These are phyloP conservation scores for Neurospora sp. DNA, from an alignment of 2,329 filamentous ascomycete genomes.

Conservation along the genomic window DNA sequence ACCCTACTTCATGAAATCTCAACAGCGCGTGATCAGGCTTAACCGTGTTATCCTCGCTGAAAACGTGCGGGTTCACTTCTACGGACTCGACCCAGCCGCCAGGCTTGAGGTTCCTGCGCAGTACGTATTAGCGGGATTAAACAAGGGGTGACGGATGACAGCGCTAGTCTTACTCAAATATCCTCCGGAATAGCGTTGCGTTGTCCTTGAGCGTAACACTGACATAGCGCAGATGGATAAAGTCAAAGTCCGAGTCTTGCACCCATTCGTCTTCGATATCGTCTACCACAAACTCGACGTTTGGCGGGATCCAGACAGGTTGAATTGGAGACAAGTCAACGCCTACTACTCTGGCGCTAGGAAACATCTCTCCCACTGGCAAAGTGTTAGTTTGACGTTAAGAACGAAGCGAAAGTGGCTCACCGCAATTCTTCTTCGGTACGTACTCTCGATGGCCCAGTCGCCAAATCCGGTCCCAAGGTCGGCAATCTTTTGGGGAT, in stretches of 20 bases:
- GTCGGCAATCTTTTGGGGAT: conserved; percentile 39
- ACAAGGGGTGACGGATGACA: not conserved
- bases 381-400: not conserved
- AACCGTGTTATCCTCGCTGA: conserved; percentile 35
- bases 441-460: conserved; percentile 45
- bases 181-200: conserved; percentile 5
- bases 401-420: not conserved
- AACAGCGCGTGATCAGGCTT: conserved; percentile 28
- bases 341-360: conserved; percentile 35
- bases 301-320: conserved; percentile 39
- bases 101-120: conserved; percentile 27
- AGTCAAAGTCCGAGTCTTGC: conserved; percentile 47
- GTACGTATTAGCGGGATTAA: not conserved
- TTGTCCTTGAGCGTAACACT: conserved; percentile 40
- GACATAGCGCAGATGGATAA: conserved; percentile 48
- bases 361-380: conserved; percentile 34
- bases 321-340: conserved; percentile 34
- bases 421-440: not conserved
- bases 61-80: conserved; percentile 30
- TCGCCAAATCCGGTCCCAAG: conserved; percentile 40
- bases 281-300: conserved; percentile 46
- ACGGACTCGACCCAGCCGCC: conserved; percentile 43
- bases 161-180: conserved; percentile 11
- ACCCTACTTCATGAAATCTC: conserved; percentile 20
- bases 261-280: conserved; percentile 47